Evolutionary conservation across 352 stramenopile genomes (phyloP).

Genomic region (Globisporangium spinosum): DNA sequence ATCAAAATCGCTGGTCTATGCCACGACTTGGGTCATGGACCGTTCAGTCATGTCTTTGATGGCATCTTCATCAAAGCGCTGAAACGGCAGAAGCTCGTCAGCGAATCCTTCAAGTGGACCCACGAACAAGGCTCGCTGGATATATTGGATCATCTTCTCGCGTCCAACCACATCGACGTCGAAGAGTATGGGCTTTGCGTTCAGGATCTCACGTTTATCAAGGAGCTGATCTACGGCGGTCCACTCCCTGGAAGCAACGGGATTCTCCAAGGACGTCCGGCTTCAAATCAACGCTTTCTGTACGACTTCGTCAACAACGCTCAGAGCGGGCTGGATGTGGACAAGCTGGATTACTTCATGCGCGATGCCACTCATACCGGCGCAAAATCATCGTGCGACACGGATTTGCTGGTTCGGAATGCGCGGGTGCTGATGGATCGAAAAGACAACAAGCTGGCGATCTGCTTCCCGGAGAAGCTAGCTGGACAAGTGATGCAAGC

Average conservation of each 20-base stretch:
- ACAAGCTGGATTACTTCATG: conserved; percentile 91
- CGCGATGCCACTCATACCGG: conserved; percentile 78
- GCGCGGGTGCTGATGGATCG: conserved; percentile 64
- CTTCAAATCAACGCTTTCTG: conserved; percentile 54
- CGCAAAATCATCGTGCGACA: conserved; percentile 70
- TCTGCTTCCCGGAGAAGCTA: conserved; percentile 89
- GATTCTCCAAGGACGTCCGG: conserved; percentile 35
- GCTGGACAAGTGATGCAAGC: conserved; percentile 84
- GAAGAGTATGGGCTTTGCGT: conserved; percentile 42
- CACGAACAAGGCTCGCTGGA: conserved; percentile 77
- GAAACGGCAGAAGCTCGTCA: conserved; percentile 29
- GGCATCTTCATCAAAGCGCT: conserved; percentile 69
- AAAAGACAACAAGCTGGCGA: conserved; percentile 39
- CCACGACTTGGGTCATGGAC: conserved; percentile 76
- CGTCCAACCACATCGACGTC: conserved; percentile 51
- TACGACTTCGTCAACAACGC: conserved; percentile 91
- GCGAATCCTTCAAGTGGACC: conserved; percentile 45
- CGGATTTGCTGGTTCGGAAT: conserved; percentile 69
- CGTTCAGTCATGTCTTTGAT: conserved; percentile 82
- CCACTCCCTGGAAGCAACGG: conserved; percentile 36
- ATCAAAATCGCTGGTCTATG: conserved; percentile 81
- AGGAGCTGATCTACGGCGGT: conserved; percentile 72
- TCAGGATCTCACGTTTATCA: conserved; percentile 71
- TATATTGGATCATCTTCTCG: conserved; percentile 67
- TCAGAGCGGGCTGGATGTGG: conserved; percentile 81